These are phyloP conservation scores for Ceratobasidium sp. DNA, from an alignment of 1,284 basidiomycete species.

Conservation along the genomic window DNA sequence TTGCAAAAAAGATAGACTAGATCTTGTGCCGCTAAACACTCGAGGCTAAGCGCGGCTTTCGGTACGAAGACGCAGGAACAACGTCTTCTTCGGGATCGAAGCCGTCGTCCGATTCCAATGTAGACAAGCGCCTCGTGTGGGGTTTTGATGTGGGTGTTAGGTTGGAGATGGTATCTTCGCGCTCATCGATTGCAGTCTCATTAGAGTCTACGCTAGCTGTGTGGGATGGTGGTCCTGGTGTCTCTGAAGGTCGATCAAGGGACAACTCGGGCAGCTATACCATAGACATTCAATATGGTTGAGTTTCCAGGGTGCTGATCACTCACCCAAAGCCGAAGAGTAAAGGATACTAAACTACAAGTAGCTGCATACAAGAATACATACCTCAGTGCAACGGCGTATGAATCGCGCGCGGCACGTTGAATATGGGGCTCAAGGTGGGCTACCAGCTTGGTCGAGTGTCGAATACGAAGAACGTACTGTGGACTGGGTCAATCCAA, in stretches of 20 bases:
- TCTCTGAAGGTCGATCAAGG: conserved; percentile 37
- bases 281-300: not conserved
- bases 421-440: conserved; percentile 66
- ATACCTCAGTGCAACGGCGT: conserved; percentile 65
- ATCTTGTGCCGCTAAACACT: conserved; percentile 25
- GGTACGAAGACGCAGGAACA: conserved; percentile 11
- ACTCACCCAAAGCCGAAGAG: conserved; percentile 68
- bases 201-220: conserved; percentile 13
- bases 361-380: conserved; percentile 77
- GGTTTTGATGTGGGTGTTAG: conserved; percentile 4
- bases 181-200: conserved; percentile 30
- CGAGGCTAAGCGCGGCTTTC: conserved; percentile 1
- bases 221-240: conserved; percentile 13
- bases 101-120: conserved; percentile 41
- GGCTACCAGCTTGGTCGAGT: conserved; percentile 69
- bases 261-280: conserved; percentile 41
- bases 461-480: conserved; percentile 72
- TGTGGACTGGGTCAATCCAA: conserved; percentile 46
- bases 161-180: conserved; percentile 21
- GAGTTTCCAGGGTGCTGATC: not conserved
- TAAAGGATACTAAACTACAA: conserved; percentile 68
- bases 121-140: conserved; percentile 36
- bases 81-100: conserved; percentile 39
- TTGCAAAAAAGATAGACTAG: too few species aligned
- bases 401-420: conserved; percentile 71